These are phyloP conservation scores for Podospora pseudopauciseta DNA, from an alignment of 495 filamentous ascomycete species.

Conservation along the genomic window DNA sequence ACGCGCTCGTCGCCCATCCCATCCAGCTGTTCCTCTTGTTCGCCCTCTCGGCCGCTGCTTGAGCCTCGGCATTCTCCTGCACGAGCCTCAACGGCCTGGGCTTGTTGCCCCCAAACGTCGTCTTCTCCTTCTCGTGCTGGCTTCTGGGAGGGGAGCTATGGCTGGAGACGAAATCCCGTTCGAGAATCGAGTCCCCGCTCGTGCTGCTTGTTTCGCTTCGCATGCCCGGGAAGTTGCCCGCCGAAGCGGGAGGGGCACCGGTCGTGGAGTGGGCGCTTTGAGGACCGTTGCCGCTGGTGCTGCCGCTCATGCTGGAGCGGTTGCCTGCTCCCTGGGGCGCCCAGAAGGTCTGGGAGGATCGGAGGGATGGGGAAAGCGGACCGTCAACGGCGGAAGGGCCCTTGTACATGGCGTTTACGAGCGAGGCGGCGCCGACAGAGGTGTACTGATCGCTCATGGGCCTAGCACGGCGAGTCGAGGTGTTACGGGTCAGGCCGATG, in stretches of 20 bases:
- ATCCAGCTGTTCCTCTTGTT: constrained; percentile 57
- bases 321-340: constrained; percentile 46
- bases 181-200: constrained; percentile 55
- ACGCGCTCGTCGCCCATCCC: constrained; percentile 48
- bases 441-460: constrained; percentile 70
- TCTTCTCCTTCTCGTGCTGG: constrained; percentile 56
- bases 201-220: constrained; percentile 58
- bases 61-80: constrained; percentile 51
- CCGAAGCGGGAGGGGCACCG: constrained; percentile 43
- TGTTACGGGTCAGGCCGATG: constrained; percentile 58
- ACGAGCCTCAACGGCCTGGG: constrained; percentile 84
- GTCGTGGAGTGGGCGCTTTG: constrained; percentile 30
- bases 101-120: constrained; percentile 65
- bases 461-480: constrained; percentile 55
- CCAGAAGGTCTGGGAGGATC: constrained; percentile 42
- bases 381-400: constrained; percentile 44
- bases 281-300: constrained; percentile 24
- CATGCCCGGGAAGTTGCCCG: constrained; percentile 55
- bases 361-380: constrained; percentile 54
- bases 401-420: constrained; percentile 83
- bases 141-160: constrained; percentile 48
- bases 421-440: constrained; percentile 57
- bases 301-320: constrained; percentile 29
- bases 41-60: constrained; percentile 33
- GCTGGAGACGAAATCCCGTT: constrained; percentile 35